These are phyloP conservation scores for Xylaria telfairii DNA, from an alignment of 495 filamentous ascomycete genomes.

Conservation along the genomic window DNA sequence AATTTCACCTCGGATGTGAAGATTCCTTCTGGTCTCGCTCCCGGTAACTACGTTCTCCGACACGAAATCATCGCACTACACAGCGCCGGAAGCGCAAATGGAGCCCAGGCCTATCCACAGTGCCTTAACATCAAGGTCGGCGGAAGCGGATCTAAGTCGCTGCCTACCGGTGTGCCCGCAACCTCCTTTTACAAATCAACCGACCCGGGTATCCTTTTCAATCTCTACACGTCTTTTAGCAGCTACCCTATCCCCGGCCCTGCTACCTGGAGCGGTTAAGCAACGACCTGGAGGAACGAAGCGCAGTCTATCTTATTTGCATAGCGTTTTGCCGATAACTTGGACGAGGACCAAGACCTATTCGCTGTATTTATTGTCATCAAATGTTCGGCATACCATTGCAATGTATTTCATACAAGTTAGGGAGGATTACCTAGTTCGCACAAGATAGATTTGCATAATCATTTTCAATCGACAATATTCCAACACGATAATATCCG, in stretches of 20 bases:
- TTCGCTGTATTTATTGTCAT: background rate
- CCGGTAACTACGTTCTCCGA: conserved; percentile 72
- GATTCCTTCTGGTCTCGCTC: conserved; percentile 61
- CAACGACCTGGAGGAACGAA: background rate
- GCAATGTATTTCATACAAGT: background rate
- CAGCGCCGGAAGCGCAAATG: conserved; percentile 55
- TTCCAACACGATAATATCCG: background rate
- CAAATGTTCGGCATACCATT: background rate
- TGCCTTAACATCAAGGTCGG: conserved; percentile 72
- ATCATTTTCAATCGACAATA: background rate
- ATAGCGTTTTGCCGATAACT: background rate
- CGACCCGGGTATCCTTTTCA: conserved; percentile 62
- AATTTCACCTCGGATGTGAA: conserved; percentile 65
- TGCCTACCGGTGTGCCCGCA: conserved; percentile 47
- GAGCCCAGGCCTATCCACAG: conserved; percentile 71
- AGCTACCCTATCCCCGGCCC: conserved; percentile 47
- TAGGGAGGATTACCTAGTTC: background rate
- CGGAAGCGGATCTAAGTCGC: conserved; percentile 57
- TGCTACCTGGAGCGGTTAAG: conserved; percentile 15
- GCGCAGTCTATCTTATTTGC: background rate
- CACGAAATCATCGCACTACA: conserved; percentile 77
- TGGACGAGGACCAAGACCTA: background rate
- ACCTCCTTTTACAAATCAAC: conserved; percentile 58
- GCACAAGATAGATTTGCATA: conserved; percentile 5
- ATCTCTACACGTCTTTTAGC: conserved; percentile 57